Conservation (phyloP, 306 rosid species). For the Neltuma alba region DNA sequence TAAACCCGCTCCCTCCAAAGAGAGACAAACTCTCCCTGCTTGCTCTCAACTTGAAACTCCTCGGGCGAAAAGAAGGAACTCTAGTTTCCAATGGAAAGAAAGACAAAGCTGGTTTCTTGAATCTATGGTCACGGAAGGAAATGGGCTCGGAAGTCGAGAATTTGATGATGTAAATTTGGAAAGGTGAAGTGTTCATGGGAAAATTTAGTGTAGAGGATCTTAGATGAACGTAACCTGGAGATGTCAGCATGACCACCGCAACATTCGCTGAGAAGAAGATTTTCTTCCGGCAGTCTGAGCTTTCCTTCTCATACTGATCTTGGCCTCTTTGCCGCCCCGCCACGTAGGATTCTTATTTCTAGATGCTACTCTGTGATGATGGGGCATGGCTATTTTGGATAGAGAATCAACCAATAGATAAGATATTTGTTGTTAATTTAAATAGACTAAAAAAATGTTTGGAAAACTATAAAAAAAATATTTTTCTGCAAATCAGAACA, state of each 20-base stretch:
- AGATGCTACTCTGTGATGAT: neutral
- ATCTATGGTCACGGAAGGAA: slow-evolving; percentile 29
- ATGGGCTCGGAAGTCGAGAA: slow-evolving; percentile 39
- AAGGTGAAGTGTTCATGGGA: slow-evolving; percentile 39
- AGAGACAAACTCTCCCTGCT: slow-evolving; percentile 28
- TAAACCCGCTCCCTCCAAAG: slow-evolving; percentile 15
- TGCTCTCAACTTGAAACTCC: slow-evolving; percentile 37
- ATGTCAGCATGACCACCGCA: neutral
- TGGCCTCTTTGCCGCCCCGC: neutral
- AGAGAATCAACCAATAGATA: neutral
- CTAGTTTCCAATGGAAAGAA: slow-evolving; percentile 25
- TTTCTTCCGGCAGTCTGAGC: neutral
- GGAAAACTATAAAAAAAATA: no score
- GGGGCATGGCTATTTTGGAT: neutral
- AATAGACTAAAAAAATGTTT: no score
- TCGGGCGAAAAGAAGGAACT: slow-evolving; percentile 30
- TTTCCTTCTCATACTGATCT: neutral
- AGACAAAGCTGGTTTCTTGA: slow-evolving; percentile 37
- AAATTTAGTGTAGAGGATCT: neutral
- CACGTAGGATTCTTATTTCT: neutral
- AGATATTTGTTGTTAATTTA: neutral
- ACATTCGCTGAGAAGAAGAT: neutral
- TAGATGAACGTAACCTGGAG: neutral
- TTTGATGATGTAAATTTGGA: slow-evolving; percentile 35
- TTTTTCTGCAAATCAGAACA: no score